A percentile compares a stretch with the other conserved stretches of the same genome.
These are phyloP conservation scores for Fusarium sp. DNA, from an alignment of 2,329 filamentous ascomycete genomes.

Conservation along the genomic window DNA sequence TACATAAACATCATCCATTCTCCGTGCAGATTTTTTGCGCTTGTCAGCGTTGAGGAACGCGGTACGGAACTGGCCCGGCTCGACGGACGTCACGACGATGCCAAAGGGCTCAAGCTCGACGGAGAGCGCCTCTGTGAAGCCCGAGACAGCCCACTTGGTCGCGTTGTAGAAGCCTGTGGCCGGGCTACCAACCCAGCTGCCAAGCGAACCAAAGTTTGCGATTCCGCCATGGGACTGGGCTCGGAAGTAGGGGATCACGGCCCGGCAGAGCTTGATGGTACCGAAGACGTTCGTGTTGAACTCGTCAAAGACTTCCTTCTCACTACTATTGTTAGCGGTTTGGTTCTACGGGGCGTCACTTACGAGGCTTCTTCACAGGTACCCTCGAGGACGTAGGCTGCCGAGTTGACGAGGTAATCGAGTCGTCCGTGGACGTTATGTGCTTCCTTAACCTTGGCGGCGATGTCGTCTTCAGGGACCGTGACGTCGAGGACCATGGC, in stretches of 20 bases:
- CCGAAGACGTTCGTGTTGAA: conserved; percentile 65
- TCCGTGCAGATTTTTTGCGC: conserved; percentile 17
- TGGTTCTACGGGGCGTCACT: not conserved
- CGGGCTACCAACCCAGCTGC: conserved; percentile 50
- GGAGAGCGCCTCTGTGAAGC: conserved; percentile 54
- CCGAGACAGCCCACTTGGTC: conserved; percentile 58
- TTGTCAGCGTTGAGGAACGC: conserved; percentile 30
- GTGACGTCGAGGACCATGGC: conserved; percentile 26
- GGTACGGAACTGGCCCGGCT: conserved; percentile 35
- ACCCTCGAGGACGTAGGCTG: conserved; percentile 33
- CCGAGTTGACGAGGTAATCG: conserved; percentile 26
- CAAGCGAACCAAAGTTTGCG: conserved; percentile 57
- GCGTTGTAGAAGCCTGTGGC: conserved; percentile 39
- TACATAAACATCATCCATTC: conserved; percentile 19
- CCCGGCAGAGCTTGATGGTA: conserved; percentile 57
- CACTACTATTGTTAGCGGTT: conserved; percentile 16
- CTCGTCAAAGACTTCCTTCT: conserved; percentile 47
- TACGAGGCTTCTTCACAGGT: conserved; percentile 30
- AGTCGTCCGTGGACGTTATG: conserved; percentile 17
- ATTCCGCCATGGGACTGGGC: conserved; percentile 46
- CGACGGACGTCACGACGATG: conserved; percentile 47
- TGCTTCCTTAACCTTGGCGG: conserved; percentile 21
- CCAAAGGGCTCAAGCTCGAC: conserved; percentile 57
- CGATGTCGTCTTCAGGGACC: conserved; percentile 15
- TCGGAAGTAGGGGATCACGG: conserved; percentile 59